phyloP scores from a whole-genome alignment of 768 basidiomycete genomes.

The Russula sp. region DNA sequence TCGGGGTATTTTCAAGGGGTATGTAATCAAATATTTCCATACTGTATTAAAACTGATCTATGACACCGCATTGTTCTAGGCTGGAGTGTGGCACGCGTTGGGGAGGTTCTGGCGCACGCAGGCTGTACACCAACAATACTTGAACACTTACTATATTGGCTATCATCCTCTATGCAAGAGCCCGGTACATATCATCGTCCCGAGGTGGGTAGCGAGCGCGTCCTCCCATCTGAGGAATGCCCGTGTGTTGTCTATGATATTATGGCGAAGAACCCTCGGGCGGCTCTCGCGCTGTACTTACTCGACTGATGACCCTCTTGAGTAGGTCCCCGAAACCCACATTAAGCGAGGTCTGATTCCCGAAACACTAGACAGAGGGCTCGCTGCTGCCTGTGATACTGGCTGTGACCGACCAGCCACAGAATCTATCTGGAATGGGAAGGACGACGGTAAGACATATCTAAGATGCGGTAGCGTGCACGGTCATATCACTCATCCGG shows the following conservation, averaged over 20 bases:
- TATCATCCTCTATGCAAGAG: constrained; percentile 18
- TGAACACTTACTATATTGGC: constrained; percentile 17
- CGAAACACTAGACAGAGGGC: constrained; percentile 2
- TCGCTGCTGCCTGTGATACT: not conserved
- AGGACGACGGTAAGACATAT: constrained; percentile 13
- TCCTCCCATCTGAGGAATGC: constrained; percentile 14
- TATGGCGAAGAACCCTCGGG: constrained; percentile 20
- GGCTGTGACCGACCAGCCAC: not conserved
- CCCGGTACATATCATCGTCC: constrained; percentile 17
- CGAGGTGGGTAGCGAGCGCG: constrained; percentile 18
- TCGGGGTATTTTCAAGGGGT: constrained; percentile 24
- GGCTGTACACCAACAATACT: constrained; percentile 12
- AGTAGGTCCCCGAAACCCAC: constrained; percentile 21
- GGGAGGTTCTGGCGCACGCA: constrained; percentile 5
- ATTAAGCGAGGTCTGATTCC: constrained; percentile 17
- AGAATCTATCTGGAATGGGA: constrained; percentile 15
- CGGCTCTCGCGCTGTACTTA: constrained; percentile 17
- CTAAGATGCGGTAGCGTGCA: not conserved
- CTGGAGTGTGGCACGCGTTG: constrained; percentile 12
- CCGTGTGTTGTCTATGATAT: constrained; percentile 17
- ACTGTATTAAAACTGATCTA: not conserved
- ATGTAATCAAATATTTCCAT: not conserved
- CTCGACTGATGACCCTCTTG: constrained; percentile 17
- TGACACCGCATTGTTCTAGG: not conserved
- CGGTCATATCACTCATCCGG: not conserved